A percentile compares a stretch with the other conserved stretches of the same genome.
Evolutionary conservation across 179 eudicot species (phyloP).

Genomic region (Amaranthus tricolor): DNA sequence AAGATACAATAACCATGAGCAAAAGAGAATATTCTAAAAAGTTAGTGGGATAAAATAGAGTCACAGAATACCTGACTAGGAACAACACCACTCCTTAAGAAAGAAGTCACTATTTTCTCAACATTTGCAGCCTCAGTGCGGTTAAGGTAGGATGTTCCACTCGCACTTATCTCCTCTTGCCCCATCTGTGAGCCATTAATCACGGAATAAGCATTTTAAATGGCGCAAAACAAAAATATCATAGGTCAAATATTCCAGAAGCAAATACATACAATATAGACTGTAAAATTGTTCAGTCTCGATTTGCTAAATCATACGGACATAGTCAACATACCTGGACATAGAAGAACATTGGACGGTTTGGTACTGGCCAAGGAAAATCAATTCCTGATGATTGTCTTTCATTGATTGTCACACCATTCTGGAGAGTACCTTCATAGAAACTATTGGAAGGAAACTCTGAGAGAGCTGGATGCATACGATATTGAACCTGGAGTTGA

Average conservation of each 20-base stretch:
- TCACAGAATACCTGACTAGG: conserved; percentile 75
- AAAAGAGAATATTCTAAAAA: not conserved
- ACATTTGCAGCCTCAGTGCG: conserved; percentile 99
- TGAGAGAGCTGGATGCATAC: conserved; percentile 97
- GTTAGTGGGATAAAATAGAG: not conserved
- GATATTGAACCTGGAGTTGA: conserved; percentile 84
- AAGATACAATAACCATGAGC: not conserved
- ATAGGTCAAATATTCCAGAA: not conserved
- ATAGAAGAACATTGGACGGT: conserved; percentile 98
- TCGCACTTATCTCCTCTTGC: conserved; percentile 99
- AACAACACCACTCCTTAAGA: conserved; percentile 93
- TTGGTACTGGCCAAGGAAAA: conserved; percentile 99
- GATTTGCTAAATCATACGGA: not conserved
- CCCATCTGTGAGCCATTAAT: conserved; percentile 63
- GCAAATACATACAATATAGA: not conserved
- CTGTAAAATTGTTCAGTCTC: not conserved
- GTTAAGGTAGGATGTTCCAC: conserved; percentile 96
- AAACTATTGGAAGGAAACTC: conserved; percentile 98
- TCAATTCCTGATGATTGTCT: conserved; percentile 94
- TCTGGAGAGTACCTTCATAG: conserved; percentile 99
- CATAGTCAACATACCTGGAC: conserved; percentile 65
- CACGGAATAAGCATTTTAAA: not conserved
- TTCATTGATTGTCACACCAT: conserved; percentile 96
- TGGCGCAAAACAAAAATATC: not conserved
- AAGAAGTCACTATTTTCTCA: conserved; percentile 95